Conservation (phyloP, 164 flowering plant genomes). For the Amborella trichopoda region DNA sequence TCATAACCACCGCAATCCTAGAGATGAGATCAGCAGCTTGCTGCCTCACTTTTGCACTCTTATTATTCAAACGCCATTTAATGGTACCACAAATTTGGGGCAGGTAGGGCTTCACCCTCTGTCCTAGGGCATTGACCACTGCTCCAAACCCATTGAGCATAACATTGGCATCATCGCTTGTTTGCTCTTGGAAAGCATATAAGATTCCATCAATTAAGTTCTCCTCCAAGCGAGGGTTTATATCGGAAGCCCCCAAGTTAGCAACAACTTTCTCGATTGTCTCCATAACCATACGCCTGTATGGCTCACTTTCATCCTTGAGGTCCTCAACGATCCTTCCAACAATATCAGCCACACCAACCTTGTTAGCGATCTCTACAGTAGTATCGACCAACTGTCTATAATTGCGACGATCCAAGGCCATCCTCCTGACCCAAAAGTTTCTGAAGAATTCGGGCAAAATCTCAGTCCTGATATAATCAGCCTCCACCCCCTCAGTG, state of each 20-base stretch:
- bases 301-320: constrained; percentile 98
- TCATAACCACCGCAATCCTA: constrained; percentile 95
- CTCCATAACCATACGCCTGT: constrained; percentile 99
- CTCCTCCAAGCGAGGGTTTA: constrained; percentile 89
- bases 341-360: constrained; percentile 92
- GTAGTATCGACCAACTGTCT: constrained; percentile 95
- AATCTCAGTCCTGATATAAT: constrained; percentile 76
- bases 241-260: constrained; percentile 93
- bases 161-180: constrained; percentile 98
- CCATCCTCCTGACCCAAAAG: constrained; percentile 99
- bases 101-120: constrained; percentile 92
- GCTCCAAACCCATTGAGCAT: constrained; percentile 99
- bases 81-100: constrained; percentile 99
- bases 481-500: constrained; percentile 94
- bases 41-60: constrained; percentile 98
- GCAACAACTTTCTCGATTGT: constrained; percentile 95
- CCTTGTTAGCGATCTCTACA: constrained; percentile 94
- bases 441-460: constrained; percentile 86
- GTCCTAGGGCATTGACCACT: constrained; percentile 91
- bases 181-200: constrained; percentile 98
- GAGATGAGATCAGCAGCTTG: constrained; percentile 99
- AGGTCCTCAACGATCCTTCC: constrained; percentile 96
- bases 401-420: constrained; percentile 87
- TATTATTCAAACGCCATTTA: constrained; percentile 96
- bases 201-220: constrained; percentile 91